These are phyloP conservation scores for Aspergillus japonicus DNA, from an alignment of 2,329 filamentous ascomycete genomes.

Conservation along the genomic window DNA sequence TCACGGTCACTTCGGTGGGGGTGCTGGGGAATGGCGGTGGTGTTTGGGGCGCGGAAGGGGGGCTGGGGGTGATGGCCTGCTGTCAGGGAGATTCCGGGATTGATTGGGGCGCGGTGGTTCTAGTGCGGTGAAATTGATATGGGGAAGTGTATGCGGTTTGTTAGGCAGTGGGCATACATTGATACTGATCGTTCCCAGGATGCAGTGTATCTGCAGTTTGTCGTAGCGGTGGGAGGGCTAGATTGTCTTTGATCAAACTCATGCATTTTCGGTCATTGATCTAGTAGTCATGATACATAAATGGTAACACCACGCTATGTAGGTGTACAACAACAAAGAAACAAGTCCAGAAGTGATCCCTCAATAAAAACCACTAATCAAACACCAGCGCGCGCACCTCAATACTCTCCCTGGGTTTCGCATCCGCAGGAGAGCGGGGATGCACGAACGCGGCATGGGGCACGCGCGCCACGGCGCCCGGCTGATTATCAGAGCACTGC, in stretches of 20 bases:
- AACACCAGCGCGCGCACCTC: slow-evolving; percentile 86
- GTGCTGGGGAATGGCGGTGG: not conserved
- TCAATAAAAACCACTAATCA: slow-evolving; percentile 43
- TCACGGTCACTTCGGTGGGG: not conserved
- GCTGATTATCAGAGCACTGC: slow-evolving; percentile 69
- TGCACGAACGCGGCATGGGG: slow-evolving; percentile 81
- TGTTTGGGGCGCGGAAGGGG: not conserved
- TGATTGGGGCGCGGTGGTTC: no score
- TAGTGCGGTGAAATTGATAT: no score
- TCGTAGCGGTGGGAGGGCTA: no score
- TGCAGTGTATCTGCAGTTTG: no score
- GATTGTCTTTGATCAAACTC: no score
- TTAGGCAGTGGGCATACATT: no score
- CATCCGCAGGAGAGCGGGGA: slow-evolving; percentile 67
- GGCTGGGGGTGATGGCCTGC: not conserved
- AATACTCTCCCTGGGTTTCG: slow-evolving; percentile 77
- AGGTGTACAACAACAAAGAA: no score
- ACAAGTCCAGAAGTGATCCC: not conserved
- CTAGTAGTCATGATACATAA: no score
- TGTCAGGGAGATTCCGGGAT: not conserved
- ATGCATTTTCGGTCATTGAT: no score
- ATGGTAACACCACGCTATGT: no score
- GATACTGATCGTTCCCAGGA: no score
- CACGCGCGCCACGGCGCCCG: slow-evolving; percentile 43
- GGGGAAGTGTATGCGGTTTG: no score